A percentile compares a stretch with the other conserved stretches of the same genome.
These are phyloP conservation scores for Phytophthora chlamydospora DNA, from an alignment of 352 stramenopile species.

Conservation along the genomic window DNA sequence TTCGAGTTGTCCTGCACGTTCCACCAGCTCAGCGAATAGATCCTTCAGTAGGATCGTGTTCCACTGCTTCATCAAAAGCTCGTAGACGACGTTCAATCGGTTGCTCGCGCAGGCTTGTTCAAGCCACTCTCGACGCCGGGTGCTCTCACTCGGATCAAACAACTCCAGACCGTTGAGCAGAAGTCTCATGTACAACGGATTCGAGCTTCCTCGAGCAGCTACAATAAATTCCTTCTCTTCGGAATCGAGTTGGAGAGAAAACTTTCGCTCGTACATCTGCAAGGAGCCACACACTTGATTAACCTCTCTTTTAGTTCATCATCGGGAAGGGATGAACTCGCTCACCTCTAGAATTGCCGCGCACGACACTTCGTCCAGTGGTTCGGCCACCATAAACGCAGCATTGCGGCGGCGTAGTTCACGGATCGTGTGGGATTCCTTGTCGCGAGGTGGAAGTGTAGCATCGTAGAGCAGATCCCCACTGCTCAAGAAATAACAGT, in stretches of 20 bases:
- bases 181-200: conserved; percentile 67
- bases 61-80: conserved; percentile 79
- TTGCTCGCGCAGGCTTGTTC: conserved; percentile 38
- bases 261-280: conserved; percentile 50
- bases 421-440: conserved; percentile 75
- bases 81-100: conserved; percentile 64
- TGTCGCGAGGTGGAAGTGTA: conserved; percentile 38
- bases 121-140: conserved; percentile 51
- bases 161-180: conserved; percentile 67
- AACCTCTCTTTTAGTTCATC: neutral
- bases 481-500: conserved; percentile 25
- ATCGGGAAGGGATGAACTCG: neutral
- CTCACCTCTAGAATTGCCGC: conserved; percentile 59
- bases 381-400: conserved; percentile 70
- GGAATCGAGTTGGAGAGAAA: conserved; percentile 20
- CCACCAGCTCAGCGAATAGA: conserved; percentile 46
- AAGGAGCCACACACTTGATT: neutral
- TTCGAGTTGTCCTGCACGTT: conserved; percentile 29
- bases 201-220: conserved; percentile 60
- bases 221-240: conserved; percentile 59
- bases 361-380: conserved; percentile 72
- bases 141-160: conserved; percentile 39
- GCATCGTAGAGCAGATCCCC: conserved; percentile 76
- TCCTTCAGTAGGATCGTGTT: conserved; percentile 71
- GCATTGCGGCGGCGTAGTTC: conserved; percentile 71